Evolutionary conservation across 2,329 filamentous ascomycete species (phyloP), one percentile per base, ranked within the genome.

Genomic region (Hirsutella rhossiliensis): DNA sequence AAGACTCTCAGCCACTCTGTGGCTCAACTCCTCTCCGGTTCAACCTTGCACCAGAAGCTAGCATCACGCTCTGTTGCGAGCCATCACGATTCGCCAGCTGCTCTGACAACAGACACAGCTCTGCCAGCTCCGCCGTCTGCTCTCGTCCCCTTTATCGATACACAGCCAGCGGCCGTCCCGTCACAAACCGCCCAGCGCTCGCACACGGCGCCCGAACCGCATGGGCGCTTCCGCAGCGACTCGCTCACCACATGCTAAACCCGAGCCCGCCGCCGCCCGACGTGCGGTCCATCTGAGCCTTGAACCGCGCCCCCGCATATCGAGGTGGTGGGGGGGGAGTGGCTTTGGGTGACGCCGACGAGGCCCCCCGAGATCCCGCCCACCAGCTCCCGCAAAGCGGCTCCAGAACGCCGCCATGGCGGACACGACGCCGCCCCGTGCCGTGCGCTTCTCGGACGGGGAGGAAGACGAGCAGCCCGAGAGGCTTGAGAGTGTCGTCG

Each of bases 361-460:
- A 17, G 15, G 23, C 27, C 23, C 13, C 20, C 11, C 23, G 15
- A 23, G 20, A 29, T 28, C 38, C 17, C 34, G 34, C 34, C 34
- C 34, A 37, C 34, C 34, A 37, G 17, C 15, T 17, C 17, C 18
- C 34, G 5, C 12, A 9, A 15, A 37, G 34, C 34, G 15, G 34
- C 7, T n/a, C 34, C 34, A 8, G 34, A 15, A 37, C 23, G 5
- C 8, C 30, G 31, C 23, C 41, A 64, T 64, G 55, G 58, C 66
- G 53, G 74, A 79, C 50, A 59, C 68, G 12, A 29, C 41, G 31
- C 74, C 74, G 11, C 72, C 75, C 42, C 70, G 75, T 52, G 66
- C 68, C 49, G 73, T 80, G 50, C 72, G 75, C 50, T 80, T 80
- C 54, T 72, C 71, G 39, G 66, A 69, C 47, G 59, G 62, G 55